Conservation (phyloP, 2,329 filamentous ascomycete genomes). For the Xylaria arbuscula region DNA sequence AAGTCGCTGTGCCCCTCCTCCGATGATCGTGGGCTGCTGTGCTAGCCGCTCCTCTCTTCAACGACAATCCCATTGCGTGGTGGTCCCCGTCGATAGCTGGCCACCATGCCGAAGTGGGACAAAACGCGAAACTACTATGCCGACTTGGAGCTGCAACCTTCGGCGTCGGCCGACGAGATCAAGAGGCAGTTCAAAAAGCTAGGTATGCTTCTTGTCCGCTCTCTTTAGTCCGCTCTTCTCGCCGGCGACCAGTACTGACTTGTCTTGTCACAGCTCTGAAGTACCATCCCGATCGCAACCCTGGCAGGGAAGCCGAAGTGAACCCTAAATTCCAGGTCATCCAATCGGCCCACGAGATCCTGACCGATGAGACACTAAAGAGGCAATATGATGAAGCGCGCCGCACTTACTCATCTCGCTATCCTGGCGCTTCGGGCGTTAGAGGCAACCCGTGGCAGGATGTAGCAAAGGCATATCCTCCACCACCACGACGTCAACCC, state of each 20-base stretch:
- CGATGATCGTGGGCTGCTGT: slow-evolving; percentile 32
- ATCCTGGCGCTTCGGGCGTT: slow-evolving; percentile 64
- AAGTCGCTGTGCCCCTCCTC: slow-evolving; percentile 16
- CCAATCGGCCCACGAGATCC: slow-evolving; percentile 84
- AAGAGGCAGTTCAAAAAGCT: slow-evolving; percentile 89
- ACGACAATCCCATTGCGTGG: slow-evolving; percentile 21
- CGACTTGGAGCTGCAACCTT: slow-evolving; percentile 77
- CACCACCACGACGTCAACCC: slow-evolving; percentile 56
- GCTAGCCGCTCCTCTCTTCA: slow-evolving; percentile 14
- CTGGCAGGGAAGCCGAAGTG: slow-evolving; percentile 81
- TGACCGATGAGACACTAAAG: slow-evolving; percentile 63
- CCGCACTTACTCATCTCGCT: slow-evolving; percentile 51
- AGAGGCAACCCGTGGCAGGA: slow-evolving; percentile 68
- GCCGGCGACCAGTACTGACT: slow-evolving; percentile 41
- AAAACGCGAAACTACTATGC: slow-evolving; percentile 83
- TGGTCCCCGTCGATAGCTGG: slow-evolving; percentile 31
- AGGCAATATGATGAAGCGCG: slow-evolving; percentile 65
- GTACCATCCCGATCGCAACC: slow-evolving; percentile 91
- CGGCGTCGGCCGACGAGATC: slow-evolving; percentile 78
- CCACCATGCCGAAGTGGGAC: slow-evolving; percentile 75
- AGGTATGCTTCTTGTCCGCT: slow-evolving; percentile 68
- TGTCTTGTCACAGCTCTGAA: slow-evolving; percentile 70
- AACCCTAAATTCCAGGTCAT: slow-evolving; percentile 87
- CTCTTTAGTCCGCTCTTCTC: not conserved
- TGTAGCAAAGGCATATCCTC: slow-evolving; percentile 60